A percentile compares a stretch with the other conserved stretches of the same genome.
Evolutionary conservation across 2,329 filamentous ascomycete species (phyloP).

Genomic region (Pseudogymnoascus sp.): DNA sequence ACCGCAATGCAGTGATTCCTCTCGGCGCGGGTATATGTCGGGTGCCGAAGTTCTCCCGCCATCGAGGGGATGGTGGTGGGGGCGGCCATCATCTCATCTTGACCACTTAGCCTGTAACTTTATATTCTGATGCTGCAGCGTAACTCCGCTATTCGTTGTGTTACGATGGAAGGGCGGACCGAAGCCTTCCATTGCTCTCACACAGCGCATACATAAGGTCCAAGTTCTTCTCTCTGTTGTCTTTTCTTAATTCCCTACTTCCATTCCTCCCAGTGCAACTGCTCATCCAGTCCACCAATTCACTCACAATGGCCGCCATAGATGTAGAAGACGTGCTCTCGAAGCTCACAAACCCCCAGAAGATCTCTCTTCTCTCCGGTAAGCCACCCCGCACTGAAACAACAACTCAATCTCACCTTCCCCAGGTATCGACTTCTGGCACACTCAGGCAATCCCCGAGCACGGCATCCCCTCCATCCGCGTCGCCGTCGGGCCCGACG

Average conservation of each 20-base stretch:
- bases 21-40: neutral
- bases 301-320: constrained; percentile 41
- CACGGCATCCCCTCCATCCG: constrained; percentile 59
- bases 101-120: constrained; percentile 5
- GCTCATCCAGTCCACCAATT: neutral
- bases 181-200: neutral
- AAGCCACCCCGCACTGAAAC: constrained; percentile 12
- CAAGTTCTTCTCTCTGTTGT: neutral
- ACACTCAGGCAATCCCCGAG: constrained; percentile 54
- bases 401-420: neutral
- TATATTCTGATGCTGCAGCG: neutral
- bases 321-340: constrained; percentile 49
- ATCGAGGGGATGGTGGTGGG: neutral
- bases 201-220: neutral
- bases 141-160: neutral
- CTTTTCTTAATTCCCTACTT: neutral
- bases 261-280: neutral
- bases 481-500: constrained; percentile 63
- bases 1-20: neutral
- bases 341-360: constrained; percentile 47
- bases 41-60: neutral
- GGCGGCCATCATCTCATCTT: neutral
- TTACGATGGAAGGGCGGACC: neutral
- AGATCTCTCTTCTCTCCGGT: constrained; percentile 48
- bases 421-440: constrained; percentile 61